phyloP scores from a whole-genome alignment of 202 grass and related monocot species.

The Panicum hallii region DNA sequence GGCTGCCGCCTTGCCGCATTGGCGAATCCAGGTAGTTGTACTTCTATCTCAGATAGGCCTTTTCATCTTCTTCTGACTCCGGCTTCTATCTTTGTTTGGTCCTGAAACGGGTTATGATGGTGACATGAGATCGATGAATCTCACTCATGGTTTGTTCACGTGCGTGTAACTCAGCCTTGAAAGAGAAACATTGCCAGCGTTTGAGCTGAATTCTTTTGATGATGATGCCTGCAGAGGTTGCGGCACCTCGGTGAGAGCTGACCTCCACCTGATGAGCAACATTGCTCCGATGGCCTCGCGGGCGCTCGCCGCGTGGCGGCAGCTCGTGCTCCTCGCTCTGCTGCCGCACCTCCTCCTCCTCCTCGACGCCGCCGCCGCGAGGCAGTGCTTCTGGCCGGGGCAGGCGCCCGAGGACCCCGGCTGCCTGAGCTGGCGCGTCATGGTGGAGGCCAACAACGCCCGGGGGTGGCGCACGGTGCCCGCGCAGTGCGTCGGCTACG shows the following conservation, averaged over 20 bases:
- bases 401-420: constrained; percentile 49
- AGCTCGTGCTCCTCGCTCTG: constrained; percentile 47
- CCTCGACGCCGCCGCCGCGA: neutral
- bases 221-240: constrained; percentile 3
- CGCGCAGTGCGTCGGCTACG: constrained; percentile 65
- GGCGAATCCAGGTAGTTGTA: constrained; percentile 40
- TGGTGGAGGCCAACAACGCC: constrained; percentile 93
- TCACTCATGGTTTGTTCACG: neutral
- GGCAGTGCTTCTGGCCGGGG: constrained; percentile 49
- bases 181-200: neutral
- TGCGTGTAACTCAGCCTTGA: neutral
- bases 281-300: constrained; percentile 24
- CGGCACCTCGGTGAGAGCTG: neutral
- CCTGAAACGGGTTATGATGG: constrained; percentile 17
- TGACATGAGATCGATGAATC: constrained; percentile 22
- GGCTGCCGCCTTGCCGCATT: constrained; percentile 22
- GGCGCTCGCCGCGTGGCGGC: constrained; percentile 43
- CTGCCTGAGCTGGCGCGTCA: constrained; percentile 84
- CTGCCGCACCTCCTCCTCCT: constrained; percentile 44
- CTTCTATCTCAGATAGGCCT: neutral
- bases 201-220: too few species aligned
- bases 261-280: neutral
- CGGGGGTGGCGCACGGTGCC: constrained; percentile 78
- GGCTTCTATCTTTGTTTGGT: constrained; percentile 1
- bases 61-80: neutral